phyloP scores from a whole-genome alignment of 1,284 basidiomycete species.

The Xerocomus nothofagi region DNA sequence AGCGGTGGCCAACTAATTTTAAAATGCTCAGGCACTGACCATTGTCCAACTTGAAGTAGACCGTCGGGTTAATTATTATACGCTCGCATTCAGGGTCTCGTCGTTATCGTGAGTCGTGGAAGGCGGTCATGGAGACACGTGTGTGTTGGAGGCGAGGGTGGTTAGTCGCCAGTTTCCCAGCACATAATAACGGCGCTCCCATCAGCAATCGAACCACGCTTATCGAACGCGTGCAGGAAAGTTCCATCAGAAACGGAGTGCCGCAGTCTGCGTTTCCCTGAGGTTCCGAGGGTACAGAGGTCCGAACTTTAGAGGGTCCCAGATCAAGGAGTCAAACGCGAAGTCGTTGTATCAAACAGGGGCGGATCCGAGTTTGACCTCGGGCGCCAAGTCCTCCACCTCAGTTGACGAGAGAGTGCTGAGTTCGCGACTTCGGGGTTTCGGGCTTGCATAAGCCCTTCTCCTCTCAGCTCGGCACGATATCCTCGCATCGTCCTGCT shows the following conservation, averaged over 20 bases:
- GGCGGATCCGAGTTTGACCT: background rate
- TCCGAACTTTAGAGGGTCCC: no score
- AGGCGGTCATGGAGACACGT: background rate
- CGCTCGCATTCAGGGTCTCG: background rate
- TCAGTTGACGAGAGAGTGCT: no score
- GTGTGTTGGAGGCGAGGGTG: no score
- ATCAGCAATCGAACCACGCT: background rate
- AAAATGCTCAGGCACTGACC: background rate
- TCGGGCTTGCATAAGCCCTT: no score
- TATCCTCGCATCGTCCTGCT: constrained; percentile 1
- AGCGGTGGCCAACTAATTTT: background rate
- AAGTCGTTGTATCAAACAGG: no score
- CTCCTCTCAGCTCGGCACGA: constrained; percentile 2
- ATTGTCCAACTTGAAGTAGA: no score
- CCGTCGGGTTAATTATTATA: no score
- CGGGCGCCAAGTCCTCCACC: background rate
- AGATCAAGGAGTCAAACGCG: no score
- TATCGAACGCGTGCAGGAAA: background rate
- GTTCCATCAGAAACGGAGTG: constrained; percentile 3
- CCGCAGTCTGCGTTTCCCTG: background rate
- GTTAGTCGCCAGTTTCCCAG: no score
- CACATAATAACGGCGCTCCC: background rate
- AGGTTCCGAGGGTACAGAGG: background rate
- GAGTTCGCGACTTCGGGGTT: no score
- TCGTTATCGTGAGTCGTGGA: background rate